A percentile compares a stretch with the other conserved stretches of the same genome.
phyloP scores from a whole-genome alignment of 495 filamentous ascomycete genomes.

The Neurospora hispaniola region DNA sequence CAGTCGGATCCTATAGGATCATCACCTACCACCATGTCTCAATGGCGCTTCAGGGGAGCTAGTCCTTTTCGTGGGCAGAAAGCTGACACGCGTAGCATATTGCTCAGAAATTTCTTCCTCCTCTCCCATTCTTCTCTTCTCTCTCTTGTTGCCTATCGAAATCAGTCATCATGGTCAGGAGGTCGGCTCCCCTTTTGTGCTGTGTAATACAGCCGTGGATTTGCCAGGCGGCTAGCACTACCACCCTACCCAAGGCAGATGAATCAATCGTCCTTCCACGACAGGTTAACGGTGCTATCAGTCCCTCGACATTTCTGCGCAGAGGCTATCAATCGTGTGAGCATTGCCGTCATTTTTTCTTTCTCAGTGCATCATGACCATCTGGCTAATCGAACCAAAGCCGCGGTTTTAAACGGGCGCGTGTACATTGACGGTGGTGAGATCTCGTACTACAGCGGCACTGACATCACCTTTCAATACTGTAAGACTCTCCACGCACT shows the following conservation, averaged over 20 bases:
- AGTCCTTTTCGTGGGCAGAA: background rate
- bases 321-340: conserved; percentile 19
- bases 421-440: conserved; percentile 18
- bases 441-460: conserved; percentile 9
- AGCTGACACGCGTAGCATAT: background rate
- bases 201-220: background rate
- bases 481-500: conserved; percentile 2
- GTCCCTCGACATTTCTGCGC: conserved; percentile 9
- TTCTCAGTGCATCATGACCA: background rate
- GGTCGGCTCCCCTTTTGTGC: background rate
- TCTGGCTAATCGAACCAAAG: conserved; percentile 1
- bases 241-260: background rate
- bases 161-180: background rate
- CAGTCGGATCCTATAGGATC: background rate
- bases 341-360: background rate
- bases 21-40: background rate
- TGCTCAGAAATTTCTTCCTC: background rate
- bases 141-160: background rate
- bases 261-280: background rate
- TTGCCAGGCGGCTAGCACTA: background rate
- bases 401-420: conserved; percentile 11
- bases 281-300: conserved; percentile 12
- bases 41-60: background rate
- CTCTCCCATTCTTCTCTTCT: background rate
- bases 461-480: conserved; percentile 7